Evolutionary conservation across 1,284 basidiomycete species (phyloP), one percentile per base, ranked within the genome.

Genomic region (Tremellales sp.): DNA sequence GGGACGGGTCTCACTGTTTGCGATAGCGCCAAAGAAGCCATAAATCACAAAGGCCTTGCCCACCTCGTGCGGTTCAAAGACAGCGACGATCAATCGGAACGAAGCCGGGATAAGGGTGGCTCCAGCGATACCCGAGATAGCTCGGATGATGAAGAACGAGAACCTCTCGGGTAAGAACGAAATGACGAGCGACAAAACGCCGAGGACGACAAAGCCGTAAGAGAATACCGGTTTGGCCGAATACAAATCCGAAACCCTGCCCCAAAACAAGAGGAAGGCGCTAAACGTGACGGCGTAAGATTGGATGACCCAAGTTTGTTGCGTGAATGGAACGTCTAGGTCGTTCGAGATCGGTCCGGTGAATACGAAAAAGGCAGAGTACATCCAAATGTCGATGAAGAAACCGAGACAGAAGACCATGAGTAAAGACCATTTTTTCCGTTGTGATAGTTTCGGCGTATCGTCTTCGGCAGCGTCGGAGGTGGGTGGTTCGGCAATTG

Each of bases 211-310:
- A 53, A 67, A 63, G 8, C 60, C 60, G 37, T 31, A 51, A 5
- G 25, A 47, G 48, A 69, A 64, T 33, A 64, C 61, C 1, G 43
- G 45, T 27, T 58, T 60, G 22, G 67, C 53, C 0, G 61, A 62
- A 54, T 58, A 69, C 11, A 39, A 21, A 39, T 39, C 36, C 8
- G 52, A 40, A 2, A 69, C 52, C 13, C 65, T 51, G 3, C 67
- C 67, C 54, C 60, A 65, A 51, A 67, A 60, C 4, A 65, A 50
- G 2, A 65, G 51, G 52, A 61, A 62, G 1, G 61, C 49, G 13
- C 59, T 56, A 35, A 69, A 67, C 1, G 63, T 61, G 27, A 67
- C 54, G 3, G 53, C 53, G 44, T 64, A 68, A 2, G 63, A 54
- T 44, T 49, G 61, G 44, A 64, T 60, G 35, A 64, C 46, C 62